Percentiles rank a stretch among this genome's conserved stretches.
phyloP scores from a whole-genome alignment of 257 asterid genomes.

The Ehretia macrophylla region DNA sequence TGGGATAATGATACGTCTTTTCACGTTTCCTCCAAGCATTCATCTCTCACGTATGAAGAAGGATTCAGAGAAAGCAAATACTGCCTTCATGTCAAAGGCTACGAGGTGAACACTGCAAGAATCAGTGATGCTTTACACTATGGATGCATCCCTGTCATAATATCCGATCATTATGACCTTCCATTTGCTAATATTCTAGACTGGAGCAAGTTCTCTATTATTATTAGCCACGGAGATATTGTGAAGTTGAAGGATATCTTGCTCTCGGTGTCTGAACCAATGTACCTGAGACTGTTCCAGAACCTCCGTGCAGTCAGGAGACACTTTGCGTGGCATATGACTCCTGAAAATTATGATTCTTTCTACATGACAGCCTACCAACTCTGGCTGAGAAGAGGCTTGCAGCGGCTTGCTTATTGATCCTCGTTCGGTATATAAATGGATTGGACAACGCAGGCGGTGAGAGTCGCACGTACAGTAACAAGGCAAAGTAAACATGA shows the following conservation, averaged over 20 bases:
- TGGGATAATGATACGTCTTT: constrained; percentile 62
- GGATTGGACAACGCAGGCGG: neutral
- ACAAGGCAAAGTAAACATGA: neutral
- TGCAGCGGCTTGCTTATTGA: constrained; percentile 21
- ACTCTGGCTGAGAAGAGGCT: constrained; percentile 71
- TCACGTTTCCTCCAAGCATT: constrained; percentile 43
- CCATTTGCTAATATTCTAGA: constrained; percentile 66
- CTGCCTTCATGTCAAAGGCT: constrained; percentile 79
- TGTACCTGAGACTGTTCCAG: constrained; percentile 40
- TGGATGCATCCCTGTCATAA: constrained; percentile 71
- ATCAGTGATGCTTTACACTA: constrained; percentile 68
- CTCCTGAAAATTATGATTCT: constrained; percentile 48
- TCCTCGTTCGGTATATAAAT: neutral
- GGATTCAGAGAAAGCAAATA: constrained; percentile 66
- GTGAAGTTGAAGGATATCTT: constrained; percentile 40
- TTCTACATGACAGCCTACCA: constrained; percentile 80
- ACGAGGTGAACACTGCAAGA: constrained; percentile 86
- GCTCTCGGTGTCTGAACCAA: constrained; percentile 40
- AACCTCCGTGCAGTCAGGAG: constrained; percentile 50
- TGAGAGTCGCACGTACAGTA: too few species aligned
- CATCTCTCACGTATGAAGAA: constrained; percentile 55
- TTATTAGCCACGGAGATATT: constrained; percentile 44
- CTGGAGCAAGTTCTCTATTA: constrained; percentile 68
- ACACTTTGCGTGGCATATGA: constrained; percentile 64
- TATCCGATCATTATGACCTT: constrained; percentile 75